These are phyloP conservation scores for Lactarius pseudohatsudake DNA, from an alignment of 768 basidiomycete genomes.

Conservation along the genomic window DNA sequence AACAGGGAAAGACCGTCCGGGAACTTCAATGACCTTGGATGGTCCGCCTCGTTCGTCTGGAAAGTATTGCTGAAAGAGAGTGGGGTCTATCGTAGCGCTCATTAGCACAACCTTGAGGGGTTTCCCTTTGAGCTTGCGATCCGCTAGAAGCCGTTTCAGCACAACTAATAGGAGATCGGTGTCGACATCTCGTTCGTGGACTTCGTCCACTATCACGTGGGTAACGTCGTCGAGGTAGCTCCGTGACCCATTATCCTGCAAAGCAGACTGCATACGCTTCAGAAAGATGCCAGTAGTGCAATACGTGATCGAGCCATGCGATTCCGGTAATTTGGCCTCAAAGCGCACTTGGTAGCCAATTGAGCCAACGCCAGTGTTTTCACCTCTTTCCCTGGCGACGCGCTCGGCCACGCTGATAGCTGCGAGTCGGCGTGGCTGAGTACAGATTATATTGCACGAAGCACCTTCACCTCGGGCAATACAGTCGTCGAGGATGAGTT, in stretches of 20 bases:
- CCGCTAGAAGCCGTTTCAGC: slow-evolving; percentile 76
- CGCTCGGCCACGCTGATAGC: slow-evolving; percentile 91
- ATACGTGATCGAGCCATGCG: slow-evolving; percentile 84
- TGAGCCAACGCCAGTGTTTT: slow-evolving; percentile 57
- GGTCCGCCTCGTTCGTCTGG: slow-evolving; percentile 54
- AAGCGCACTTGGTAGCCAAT: slow-evolving; percentile 94
- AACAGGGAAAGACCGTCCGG: slow-evolving; percentile 93
- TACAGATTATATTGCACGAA: slow-evolving; percentile 86
- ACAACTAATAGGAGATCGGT: slow-evolving; percentile 89
- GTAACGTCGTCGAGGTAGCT: slow-evolving; percentile 70
- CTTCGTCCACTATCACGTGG: slow-evolving; percentile 93
- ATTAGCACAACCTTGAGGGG: slow-evolving; percentile 88
- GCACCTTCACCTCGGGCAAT: slow-evolving; percentile 80
- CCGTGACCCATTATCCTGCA: slow-evolving; percentile 46
- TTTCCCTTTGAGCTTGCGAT: slow-evolving; percentile 65
- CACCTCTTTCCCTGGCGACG: slow-evolving; percentile 85
- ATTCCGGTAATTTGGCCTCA: slow-evolving; percentile 74
- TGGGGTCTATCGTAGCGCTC: slow-evolving; percentile 94
- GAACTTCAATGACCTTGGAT: slow-evolving; percentile 74
- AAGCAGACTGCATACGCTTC: slow-evolving; percentile 75
- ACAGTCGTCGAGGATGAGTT: slow-evolving; percentile 83
- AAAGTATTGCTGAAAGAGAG: slow-evolving; percentile 89
- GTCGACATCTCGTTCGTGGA: slow-evolving; percentile 93
- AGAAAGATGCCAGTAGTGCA: slow-evolving; percentile 93
- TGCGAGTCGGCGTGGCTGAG: slow-evolving; percentile 88